Evolutionary conservation across 306 rosid genomes (phyloP).

Genomic region (Myrica gale): DNA sequence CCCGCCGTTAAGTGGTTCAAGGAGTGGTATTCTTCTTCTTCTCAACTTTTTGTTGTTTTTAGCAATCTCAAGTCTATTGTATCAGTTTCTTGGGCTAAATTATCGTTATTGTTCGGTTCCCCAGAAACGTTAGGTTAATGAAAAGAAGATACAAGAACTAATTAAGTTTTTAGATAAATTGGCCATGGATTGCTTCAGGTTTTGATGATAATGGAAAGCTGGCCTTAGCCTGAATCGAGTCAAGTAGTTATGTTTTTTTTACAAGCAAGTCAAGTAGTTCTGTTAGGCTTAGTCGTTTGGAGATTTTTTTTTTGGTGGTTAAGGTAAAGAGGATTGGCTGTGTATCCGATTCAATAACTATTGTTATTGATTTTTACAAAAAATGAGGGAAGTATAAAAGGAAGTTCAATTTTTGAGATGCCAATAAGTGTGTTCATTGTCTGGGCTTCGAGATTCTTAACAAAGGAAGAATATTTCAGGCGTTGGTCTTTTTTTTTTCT

Average conservation of each 20-base stretch:
- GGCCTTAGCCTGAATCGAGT: not conserved
- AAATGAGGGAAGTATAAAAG: not conserved
- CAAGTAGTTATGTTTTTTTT: not conserved
- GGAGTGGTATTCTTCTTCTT: constrained; percentile 52
- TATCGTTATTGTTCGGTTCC: constrained; percentile 6
- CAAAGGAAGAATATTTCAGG: not conserved
- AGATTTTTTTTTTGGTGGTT: not conserved
- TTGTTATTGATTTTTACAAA: not conserved
- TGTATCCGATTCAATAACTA: not conserved
- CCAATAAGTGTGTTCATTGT: not conserved
- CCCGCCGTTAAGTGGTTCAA: constrained; percentile 81
- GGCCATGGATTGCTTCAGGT: too few relatives aligned
- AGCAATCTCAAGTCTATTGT: not conserved
- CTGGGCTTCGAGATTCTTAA: not conserved
- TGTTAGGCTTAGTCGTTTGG: not conserved
- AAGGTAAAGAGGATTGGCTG: not conserved
- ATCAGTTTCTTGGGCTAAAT: constrained; percentile 5
- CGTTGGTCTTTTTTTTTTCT: not conserved
- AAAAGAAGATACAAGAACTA: not conserved
- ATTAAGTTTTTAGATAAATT: not conserved
- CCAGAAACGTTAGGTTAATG: not conserved
- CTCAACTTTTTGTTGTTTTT: not conserved
- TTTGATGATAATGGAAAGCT: not conserved
- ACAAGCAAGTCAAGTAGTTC: not conserved
- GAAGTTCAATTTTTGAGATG: not conserved